These are phyloP conservation scores for Candida gorgasii DNA, from an alignment of 805 yeast species.

Conservation along the genomic window DNA sequence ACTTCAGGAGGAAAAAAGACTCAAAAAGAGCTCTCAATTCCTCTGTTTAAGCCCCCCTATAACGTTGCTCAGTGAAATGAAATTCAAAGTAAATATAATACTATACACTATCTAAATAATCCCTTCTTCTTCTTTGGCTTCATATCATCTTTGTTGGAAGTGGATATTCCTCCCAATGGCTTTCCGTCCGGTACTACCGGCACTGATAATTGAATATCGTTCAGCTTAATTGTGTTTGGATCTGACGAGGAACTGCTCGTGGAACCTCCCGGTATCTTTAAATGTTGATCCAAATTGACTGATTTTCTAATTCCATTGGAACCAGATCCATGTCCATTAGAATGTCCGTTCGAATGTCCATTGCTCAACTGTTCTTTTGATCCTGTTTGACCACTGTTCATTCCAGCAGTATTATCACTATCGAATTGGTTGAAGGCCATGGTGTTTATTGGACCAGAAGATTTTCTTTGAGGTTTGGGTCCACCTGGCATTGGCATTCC, in stretches of 20 bases:
- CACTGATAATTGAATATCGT: conserved; percentile 19
- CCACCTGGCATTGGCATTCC: conserved; percentile 46
- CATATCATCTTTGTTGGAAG: conserved; percentile 14
- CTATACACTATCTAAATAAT: conserved; percentile 20
- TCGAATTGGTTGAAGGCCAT: conserved; percentile 12
- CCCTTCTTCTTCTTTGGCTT: conserved; percentile 30
- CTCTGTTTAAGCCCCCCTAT: no score
- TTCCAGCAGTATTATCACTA: conserved; percentile 1
- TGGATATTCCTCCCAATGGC: conserved; percentile 30
- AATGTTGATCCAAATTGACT: conserved; percentile 18
- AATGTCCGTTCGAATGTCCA: background rate
- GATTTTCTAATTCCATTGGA: no score
- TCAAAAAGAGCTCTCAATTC: no score
- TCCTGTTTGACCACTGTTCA: no score
- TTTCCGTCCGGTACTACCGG: conserved; percentile 17
- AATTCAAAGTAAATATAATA: no score
- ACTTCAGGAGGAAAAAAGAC: no score
- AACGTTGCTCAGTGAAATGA: no score
- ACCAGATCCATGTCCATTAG: background rate
- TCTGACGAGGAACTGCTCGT: conserved; percentile 19
- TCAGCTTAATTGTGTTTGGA: conserved; percentile 23
- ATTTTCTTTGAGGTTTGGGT: conserved; percentile 17
- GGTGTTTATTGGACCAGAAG: conserved; percentile 17
- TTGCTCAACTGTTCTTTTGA: background rate
- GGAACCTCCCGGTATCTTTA: conserved; percentile 22